A percentile compares a stretch with the other conserved stretches of the same genome.
These are phyloP conservation scores for Exophiala phaeomuriformis DNA, from an alignment of 2,329 filamentous ascomycete species.

Conservation along the genomic window DNA sequence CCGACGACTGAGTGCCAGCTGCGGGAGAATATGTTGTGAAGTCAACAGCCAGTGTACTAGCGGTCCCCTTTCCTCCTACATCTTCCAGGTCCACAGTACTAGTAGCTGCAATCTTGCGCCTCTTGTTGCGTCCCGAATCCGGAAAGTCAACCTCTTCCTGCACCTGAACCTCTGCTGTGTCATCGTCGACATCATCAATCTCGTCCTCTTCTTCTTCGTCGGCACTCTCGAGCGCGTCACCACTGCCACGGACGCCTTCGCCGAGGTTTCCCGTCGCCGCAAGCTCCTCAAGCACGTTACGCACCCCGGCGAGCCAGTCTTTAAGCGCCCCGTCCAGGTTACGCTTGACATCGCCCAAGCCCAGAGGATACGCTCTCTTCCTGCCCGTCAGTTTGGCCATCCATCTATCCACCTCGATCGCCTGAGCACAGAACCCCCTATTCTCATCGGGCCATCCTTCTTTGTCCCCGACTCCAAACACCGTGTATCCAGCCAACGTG, in stretches of 20 bases:
- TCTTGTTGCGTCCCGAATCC: constrained; percentile 38
- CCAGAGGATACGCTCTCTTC: constrained; percentile 81
- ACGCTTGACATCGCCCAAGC: constrained; percentile 77
- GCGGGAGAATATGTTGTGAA: constrained; percentile 56
- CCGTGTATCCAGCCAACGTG: constrained; percentile 72
- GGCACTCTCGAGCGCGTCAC: constrained; percentile 77
- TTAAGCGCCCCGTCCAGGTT: constrained; percentile 59
- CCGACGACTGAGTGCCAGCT: constrained; percentile 30
- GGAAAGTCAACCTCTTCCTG: constrained; percentile 44
- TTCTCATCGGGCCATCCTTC: constrained; percentile 88
- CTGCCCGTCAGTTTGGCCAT: constrained; percentile 87
- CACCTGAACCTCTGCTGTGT: constrained; percentile 47
- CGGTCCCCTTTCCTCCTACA: constrained; percentile 41
- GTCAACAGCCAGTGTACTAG: constrained; percentile 64
- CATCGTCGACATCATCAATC: constrained; percentile 28
- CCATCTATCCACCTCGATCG: constrained; percentile 85
- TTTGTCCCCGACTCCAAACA: constrained; percentile 87
- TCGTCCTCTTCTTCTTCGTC: constrained; percentile 56
- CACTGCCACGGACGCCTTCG: constrained; percentile 68
- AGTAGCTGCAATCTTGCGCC: constrained; percentile 43
- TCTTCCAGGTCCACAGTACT: constrained; percentile 81
- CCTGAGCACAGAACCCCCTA: constrained; percentile 89
- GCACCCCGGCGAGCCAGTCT: constrained; percentile 72
- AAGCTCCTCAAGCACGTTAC: constrained; percentile 60
- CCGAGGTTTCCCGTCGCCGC: constrained; percentile 48